Evolutionary conservation across 371 early-diverging fungal genomes (phyloP), one percentile per base, ranked within the genome.

Genomic region (Rhizopus microsporus): DNA sequence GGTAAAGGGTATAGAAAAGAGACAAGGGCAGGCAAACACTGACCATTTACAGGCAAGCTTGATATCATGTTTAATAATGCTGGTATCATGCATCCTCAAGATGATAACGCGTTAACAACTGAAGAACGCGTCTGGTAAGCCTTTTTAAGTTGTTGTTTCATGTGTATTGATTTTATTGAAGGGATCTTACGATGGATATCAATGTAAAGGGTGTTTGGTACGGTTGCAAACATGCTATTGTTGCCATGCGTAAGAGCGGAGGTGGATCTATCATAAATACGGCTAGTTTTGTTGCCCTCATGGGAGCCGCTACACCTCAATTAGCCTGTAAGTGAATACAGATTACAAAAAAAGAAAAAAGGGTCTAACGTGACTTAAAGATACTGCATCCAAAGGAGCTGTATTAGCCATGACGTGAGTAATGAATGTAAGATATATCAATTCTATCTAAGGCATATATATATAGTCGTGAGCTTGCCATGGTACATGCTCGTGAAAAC

Each of bases 191-290:
- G 6, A 86, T 92, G 87, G 78, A 89, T 55, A 89, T 93, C 68
- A 93, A 93, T 69, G 91, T 92, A 49, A 94, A 94, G 69, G 93
- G 94, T 34, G 94, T 94, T n/a, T 94, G 92, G 92, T 93, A 72
- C 68, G 94, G 94, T 17, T 91, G 90, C 75, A 90, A 90, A 63
- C 80, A 93, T 59, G 92, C 86, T 48, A 91, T 94, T 56, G 74
- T 88, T 51, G 91, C 90, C 51, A 81, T 93, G 82, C 82, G 90
- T 35, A 74, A 87, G 34, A 83, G 81, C 10, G 83, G 81, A 23
- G 88, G 88, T 12, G 93, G 92, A 4, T 84, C 84, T n/a, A 82
- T 94, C 67, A 93, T 94, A 77, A 94, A 94, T 71, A 92, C 91
- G 3, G 92, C 93, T 30, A 87, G 87, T 56, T 92, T 92, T 66